Evolutionary conservation across 2,329 filamentous ascomycete genomes (phyloP).

Genomic region (Epichloe aotearoae): DNA sequence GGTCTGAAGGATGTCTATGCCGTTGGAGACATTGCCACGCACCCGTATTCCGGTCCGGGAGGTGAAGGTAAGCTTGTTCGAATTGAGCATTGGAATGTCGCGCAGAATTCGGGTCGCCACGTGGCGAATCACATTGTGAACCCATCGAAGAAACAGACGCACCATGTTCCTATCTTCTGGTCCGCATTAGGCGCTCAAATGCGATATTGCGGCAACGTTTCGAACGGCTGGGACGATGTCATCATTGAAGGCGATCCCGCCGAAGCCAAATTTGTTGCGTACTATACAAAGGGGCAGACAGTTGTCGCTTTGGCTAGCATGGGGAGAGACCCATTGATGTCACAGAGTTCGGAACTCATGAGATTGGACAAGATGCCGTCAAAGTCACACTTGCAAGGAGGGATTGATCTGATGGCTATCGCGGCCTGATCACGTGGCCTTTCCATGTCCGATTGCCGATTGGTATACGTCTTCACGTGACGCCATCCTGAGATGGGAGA

Average conservation of each 20-base stretch:
- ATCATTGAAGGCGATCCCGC: conserved; percentile 65
- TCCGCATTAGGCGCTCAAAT: conserved; percentile 81
- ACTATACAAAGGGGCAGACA: conserved; percentile 74
- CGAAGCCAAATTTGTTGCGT: conserved; percentile 74
- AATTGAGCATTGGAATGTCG: conserved; percentile 98
- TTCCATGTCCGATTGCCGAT: neutral
- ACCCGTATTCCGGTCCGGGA: conserved; percentile 84
- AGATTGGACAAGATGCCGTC: conserved; percentile 64
- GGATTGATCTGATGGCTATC: conserved; percentile 36
- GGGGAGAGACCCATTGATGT: conserved; percentile 79
- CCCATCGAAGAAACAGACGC: conserved; percentile 42
- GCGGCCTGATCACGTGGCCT: conserved; percentile 7
- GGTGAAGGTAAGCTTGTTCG: conserved; percentile 59
- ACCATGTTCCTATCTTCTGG: conserved; percentile 94
- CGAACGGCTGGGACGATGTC: conserved; percentile 71
- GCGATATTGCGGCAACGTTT: conserved; percentile 83
- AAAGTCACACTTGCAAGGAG: conserved; percentile 62
- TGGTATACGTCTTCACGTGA: too few relatives aligned
- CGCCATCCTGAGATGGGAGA: too few relatives aligned
- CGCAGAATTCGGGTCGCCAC: conserved; percentile 76
- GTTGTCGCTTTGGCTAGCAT: conserved; percentile 86
- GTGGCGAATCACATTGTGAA: conserved; percentile 67
- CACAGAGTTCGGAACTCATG: conserved; percentile 76
- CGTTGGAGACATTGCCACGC: conserved; percentile 88
- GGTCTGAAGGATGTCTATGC: conserved; percentile 78